Evolutionary conservation across 768 basidiomycete species (phyloP), one percentile per base, ranked within the genome.

Genomic region (Suillus brevipes): DNA sequence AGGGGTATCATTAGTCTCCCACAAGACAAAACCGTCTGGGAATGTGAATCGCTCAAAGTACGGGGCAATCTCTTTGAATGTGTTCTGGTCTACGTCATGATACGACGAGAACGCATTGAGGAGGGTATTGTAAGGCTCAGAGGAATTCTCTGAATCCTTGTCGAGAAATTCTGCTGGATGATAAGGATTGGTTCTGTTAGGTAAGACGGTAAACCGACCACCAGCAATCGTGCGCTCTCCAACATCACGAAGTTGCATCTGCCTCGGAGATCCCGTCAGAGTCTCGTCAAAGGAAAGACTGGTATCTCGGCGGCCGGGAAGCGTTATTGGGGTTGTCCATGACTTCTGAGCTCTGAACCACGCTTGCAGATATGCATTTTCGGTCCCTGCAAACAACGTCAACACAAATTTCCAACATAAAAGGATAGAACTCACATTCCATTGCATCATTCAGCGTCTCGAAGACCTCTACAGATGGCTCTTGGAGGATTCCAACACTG

Each of bases 291-390:
- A 83, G 61, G 77, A 82, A 55, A 85, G 82, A 69, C 79, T 84
- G 53, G 75, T 79, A 62, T 82, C 82, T 67, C 82, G 84, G 37
- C 88, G 83, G 25, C 85, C 83, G n/a, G 88, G 87, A 28, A 90
- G 77, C 16, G 82, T 85, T 87, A 67, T 50, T 42, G 79, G 63
- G 63, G 71, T 36, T 2, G 75, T 79, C 71, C 91, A 87, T 25
- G 82, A 74, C 70, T 89, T 89, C 71, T 87, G 86, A 0, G 86
- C 84, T 65, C 81, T 79, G 68, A 91, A 90, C 91, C 90, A 92
- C 9, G 91, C 89, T 61, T 85, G 85, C 66, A 98, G 73, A 78
- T 97, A 97, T 0, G 87, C 91, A 77, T 98, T 98, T 78, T 98
- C 95, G 0, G 94, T 96, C 95, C 95, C 92, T 84, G 31, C 52